Base-by-base conservation (phyloP, 163 green algal species). In the Botryococcus braunii region DNA sequence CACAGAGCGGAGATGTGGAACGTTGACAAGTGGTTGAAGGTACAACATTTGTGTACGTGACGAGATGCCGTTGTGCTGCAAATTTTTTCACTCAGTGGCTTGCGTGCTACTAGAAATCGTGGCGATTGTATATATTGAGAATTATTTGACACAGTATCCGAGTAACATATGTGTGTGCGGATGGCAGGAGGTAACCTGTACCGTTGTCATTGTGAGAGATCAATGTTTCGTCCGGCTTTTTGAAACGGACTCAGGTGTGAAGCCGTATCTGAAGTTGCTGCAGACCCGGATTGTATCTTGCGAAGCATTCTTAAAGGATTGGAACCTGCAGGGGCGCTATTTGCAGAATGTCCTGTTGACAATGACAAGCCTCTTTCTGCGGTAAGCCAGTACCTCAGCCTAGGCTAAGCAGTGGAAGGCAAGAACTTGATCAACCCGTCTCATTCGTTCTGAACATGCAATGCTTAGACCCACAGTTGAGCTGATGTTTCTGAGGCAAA, bases 1-100 rank as follows among this genome's bases (percentile, higher is more conserved):
- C 88, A 95, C 66, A 66, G 88, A 31, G 88, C 88, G 1, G 84
- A 95, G 59, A 65, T 80, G 5, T 95, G 88, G 88, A 70, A 92
- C 56, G 84, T 92, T 0, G 83, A 93, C 39, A 82, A 89, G 23
- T 89, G 83, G 81, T 56, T 88, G 4, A 77, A 85, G 78, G 83
- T 84, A 41, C 56, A 5, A 9, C 0, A 56, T 62, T 5, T 21
- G 4, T 36, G 9, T 46, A 43, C 35, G 17, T 1, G 11, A 60
- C 41, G 2, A 50, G 40, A 5, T 41, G 3, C 40, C 31, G n/a
- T 11, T 11, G 4, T n/a, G 41, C n/a, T 5, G 32, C 23, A 34
- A 29, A 11, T 34, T 59, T 62, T 34, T 61, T 17, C 50, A 25
- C 34, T 35, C 35, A 27, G n/a, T 77, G 50, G 25, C 11, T 61